Conservation (phyloP, 83 land plant species). For the Diphasiastrum complanatum region DNA sequence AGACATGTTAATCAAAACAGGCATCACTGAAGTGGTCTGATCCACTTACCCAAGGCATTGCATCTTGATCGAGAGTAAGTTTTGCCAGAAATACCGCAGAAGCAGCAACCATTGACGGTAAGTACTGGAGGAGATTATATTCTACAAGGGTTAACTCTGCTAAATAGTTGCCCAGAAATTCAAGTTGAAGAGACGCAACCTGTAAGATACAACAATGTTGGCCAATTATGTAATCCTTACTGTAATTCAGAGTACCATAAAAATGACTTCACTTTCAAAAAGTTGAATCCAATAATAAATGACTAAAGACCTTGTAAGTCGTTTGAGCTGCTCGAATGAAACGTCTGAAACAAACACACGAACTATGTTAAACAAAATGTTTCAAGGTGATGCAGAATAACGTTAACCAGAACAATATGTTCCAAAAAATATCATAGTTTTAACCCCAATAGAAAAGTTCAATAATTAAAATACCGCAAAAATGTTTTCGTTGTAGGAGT, state of each 20-base stretch:
- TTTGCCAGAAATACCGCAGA: constrained; percentile 75
- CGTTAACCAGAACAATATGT: too few species aligned
- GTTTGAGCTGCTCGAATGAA: constrained; percentile 87
- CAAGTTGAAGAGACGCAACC: constrained; percentile 59
- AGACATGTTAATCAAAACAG: neutral
- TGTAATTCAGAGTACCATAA: too few species aligned
- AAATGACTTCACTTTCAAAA: too few species aligned
- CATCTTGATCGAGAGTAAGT: constrained; percentile 53
- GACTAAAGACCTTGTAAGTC: constrained; percentile 42
- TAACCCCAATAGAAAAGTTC: too few species aligned
- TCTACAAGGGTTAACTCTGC: constrained; percentile 87
- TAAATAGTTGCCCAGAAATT: constrained; percentile 73
- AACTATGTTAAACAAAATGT: too few species aligned
- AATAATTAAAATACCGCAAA: constrained; percentile 44
- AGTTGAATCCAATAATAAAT: neutral
- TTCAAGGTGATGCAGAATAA: too few species aligned
- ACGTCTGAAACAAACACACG: constrained; percentile 32
- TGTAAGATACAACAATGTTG: too few species aligned
- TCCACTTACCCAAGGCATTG: constrained; percentile 71
- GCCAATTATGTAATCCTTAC: too few species aligned
- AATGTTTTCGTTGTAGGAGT: constrained; percentile 83
- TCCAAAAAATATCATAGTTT: too few species aligned
- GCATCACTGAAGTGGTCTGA: neutral
- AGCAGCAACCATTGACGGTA: constrained; percentile 78
- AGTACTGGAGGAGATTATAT: constrained; percentile 59